phyloP scores from a whole-genome alignment of 257 asterid genomes.

The Nicotiana otophora region DNA sequence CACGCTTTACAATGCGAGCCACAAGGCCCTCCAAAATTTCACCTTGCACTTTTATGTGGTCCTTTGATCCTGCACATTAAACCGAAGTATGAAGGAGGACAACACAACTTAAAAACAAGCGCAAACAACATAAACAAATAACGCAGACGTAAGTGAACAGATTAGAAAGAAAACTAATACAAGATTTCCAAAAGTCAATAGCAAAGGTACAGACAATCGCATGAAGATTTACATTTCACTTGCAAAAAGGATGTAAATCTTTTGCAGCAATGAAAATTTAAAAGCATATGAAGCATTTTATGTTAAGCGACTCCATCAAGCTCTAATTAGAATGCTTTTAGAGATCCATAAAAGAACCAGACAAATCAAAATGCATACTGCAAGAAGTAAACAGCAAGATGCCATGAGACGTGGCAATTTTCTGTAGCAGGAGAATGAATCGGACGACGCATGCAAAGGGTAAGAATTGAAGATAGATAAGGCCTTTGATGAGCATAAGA shows the following conservation, averaged over 20 bases:
- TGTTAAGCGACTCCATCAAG: background rate
- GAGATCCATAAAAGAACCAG: background rate
- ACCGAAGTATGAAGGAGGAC: background rate
- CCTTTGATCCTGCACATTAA: constrained; percentile 66
- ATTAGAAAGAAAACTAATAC: background rate
- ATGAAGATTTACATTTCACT: background rate
- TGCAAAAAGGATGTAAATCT: background rate
- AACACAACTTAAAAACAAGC: background rate
- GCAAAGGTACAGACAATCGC: no score
- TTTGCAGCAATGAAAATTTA: background rate
- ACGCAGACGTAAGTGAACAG: background rate
- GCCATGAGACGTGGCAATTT: background rate
- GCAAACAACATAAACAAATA: background rate
- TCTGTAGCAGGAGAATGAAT: background rate
- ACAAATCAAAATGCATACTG: background rate
- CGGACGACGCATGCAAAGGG: background rate
- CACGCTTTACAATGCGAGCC: constrained; percentile 78
- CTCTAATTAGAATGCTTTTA: background rate
- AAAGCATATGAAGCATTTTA: background rate
- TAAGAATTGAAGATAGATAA: background rate
- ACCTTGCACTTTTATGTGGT: constrained; percentile 82
- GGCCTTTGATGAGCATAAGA: background rate
- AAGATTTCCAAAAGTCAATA: no score
- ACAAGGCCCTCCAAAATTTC: constrained; percentile 98
- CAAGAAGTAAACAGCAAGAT: background rate